A percentile compares a stretch with the other conserved stretches of the same genome.
Conservation (phyloP, 192 early-diverging fungal genomes). For the Paraglomus brasilianum region DNA sequence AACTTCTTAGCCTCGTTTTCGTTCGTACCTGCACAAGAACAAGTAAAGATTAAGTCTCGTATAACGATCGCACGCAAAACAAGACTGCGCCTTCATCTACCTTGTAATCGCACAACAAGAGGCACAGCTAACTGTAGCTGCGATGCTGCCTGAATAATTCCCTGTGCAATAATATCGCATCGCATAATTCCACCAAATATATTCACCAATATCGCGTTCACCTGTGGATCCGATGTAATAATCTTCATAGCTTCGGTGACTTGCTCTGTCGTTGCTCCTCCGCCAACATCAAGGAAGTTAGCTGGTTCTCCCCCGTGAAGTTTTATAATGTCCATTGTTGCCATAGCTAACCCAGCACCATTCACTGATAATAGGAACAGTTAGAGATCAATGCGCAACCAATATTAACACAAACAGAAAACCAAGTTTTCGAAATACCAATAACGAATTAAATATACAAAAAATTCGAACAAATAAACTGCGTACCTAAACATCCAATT, state of each 20-base stretch:
- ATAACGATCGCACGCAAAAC: conserved; percentile 8
- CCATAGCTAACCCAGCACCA: conserved; percentile 98
- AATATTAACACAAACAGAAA: conserved; percentile 6
- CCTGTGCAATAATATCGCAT: conserved; percentile 97
- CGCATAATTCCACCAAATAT: conserved; percentile 99
- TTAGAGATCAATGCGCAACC: conserved; percentile 3
- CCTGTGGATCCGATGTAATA: conserved; percentile 94
- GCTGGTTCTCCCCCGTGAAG: conserved; percentile 97
- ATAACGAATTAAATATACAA: not conserved
- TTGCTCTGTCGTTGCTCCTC: conserved; percentile 91
- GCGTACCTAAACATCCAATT: conserved; percentile 90
- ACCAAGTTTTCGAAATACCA: not conserved
- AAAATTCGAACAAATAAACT: conserved; percentile 12
- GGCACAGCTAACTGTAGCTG: conserved; percentile 90
- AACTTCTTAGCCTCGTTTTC: conserved; percentile 90
- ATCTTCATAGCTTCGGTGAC: conserved; percentile 99
- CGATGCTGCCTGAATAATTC: conserved; percentile 93
- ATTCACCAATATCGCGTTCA: conserved; percentile 97
- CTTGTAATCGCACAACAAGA: conserved; percentile 96
- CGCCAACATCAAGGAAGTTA: conserved; percentile 99
- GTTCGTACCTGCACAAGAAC: conserved; percentile 51
- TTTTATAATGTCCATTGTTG: conserved; percentile 99
- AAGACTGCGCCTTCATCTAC: conserved; percentile 51
- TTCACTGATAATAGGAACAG: too few species aligned
- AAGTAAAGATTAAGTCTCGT: too few species aligned